phyloP scores from a whole-genome alignment of 495 filamentous ascomycete species.

The Hypoxylon lienhwacheense region DNA sequence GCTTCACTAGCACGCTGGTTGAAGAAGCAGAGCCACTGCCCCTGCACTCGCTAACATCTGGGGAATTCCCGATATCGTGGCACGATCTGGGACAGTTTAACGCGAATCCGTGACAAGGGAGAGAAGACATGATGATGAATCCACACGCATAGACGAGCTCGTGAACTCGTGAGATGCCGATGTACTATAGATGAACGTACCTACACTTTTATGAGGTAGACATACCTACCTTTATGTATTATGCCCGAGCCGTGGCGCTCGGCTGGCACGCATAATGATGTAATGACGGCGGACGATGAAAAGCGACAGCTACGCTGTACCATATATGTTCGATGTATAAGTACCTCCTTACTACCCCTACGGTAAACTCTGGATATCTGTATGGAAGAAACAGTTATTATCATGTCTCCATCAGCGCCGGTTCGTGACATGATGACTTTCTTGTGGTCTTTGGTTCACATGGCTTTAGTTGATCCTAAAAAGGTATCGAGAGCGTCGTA shows the following conservation, averaged over 20 bases:
- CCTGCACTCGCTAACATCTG: slow-evolving; percentile 17
- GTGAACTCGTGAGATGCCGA: slow-evolving; percentile 1
- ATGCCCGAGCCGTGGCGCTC: slow-evolving; percentile 25
- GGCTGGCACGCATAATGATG: slow-evolving; percentile 35
- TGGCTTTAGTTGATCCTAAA: too few species aligned
- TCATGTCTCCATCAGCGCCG: too few species aligned
- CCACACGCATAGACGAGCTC: neutral
- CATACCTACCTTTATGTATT: slow-evolving; percentile 8
- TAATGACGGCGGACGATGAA: slow-evolving; percentile 11
- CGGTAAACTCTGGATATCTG: too few species aligned
- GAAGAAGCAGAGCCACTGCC: slow-evolving; percentile 30
- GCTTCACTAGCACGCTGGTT: slow-evolving; percentile 38
- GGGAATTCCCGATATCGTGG: slow-evolving; percentile 37
- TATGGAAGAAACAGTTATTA: too few species aligned
- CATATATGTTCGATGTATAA: slow-evolving; percentile 2
- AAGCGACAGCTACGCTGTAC: slow-evolving; percentile 8
- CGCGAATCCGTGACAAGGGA: slow-evolving; percentile 11
- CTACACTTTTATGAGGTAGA: too few species aligned
- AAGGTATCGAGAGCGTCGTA: too few species aligned
- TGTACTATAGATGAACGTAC: too few species aligned
- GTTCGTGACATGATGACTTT: too few species aligned
- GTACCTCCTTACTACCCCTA: neutral
- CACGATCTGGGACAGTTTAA: slow-evolving; percentile 33
- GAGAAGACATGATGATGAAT: neutral
- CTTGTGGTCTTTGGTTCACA: too few species aligned